Evolutionary conservation across 768 basidiomycete genomes (phyloP), one percentile per base, ranked within the genome.

Genomic region (Pisolithus marmoratus): DNA sequence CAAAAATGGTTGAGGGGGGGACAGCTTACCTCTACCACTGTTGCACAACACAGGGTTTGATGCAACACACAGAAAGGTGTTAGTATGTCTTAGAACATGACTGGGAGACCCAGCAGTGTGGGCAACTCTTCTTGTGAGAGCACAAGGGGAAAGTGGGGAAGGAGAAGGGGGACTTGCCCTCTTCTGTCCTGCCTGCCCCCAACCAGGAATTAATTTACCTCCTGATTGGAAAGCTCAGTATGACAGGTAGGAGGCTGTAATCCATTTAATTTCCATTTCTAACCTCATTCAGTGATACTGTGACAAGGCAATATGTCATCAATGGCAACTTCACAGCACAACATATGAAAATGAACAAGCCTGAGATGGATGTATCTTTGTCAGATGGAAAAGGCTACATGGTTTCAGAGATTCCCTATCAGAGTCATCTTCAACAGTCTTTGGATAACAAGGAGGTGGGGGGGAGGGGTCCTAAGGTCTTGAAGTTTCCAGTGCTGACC

Each of bases 181-280:
- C 64, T 67, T 65, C 27, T 70, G 65, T 38, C 51, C 61, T 0
- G 55, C 61, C 3, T 70, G 69, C 44, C 67, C 61, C 0, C 66
- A 66, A 38, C 62, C 61, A 0, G 56, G 54, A 0, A 47, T 63
- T 15, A 70, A 70, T 43, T 23, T 67, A 4, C 61, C 62, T 3
- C 24, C 29, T 1, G 23, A 60, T 24, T 68, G 67, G 67, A 34
- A 54, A 17, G 8, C 41, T 3, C 50, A 58, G 8, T 42, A 50
- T 15, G 23, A 52, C 27, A 56, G 36, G 55, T 43, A 31, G 48
- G 46, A 23, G 14, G 14, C 15, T 27, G 9, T 40, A 20, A 22
- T 48, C 48, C 12, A n/a, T 40, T 20, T 42, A 46, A 19, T 38
- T 11, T 8, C 20, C 7, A 20, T 8, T 34, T 48, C 24, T 27